These are phyloP conservation scores for Theobroma cacao DNA, from an alignment of 345 rosid species.

Conservation along the genomic window DNA sequence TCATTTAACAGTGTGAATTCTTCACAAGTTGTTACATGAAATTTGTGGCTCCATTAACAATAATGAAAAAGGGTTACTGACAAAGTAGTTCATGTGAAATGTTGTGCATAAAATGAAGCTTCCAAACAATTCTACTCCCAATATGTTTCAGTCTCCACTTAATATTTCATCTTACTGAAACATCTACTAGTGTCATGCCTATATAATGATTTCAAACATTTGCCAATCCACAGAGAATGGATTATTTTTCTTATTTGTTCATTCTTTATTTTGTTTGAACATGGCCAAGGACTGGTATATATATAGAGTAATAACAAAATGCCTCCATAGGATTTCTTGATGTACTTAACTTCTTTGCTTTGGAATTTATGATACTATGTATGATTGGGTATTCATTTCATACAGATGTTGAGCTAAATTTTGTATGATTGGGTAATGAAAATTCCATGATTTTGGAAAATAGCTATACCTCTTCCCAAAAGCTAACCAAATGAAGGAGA, in stretches of 20 bases:
- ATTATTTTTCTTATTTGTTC: not conserved
- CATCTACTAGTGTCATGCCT: not conserved
- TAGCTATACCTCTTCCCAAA: too few relatives aligned
- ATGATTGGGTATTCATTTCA: too few relatives aligned
- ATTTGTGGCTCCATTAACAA: slow-evolving; percentile 6
- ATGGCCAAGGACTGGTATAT: not conserved
- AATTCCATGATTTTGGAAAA: too few relatives aligned
- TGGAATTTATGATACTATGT: not conserved
- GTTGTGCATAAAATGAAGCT: not conserved
- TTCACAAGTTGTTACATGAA: slow-evolving; percentile 22
- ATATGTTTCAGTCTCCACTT: not conserved
- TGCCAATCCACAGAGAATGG: not conserved
- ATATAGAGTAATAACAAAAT: not conserved
- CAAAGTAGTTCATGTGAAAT: not conserved
- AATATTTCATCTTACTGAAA: not conserved
- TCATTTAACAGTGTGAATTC: slow-evolving; percentile 21
- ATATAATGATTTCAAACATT: not conserved
- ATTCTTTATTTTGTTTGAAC: too few relatives aligned
- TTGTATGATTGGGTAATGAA: too few relatives aligned
- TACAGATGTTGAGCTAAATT: too few relatives aligned
- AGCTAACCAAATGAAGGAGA: too few relatives aligned
- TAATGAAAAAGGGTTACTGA: not conserved
- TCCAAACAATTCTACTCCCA: not conserved
- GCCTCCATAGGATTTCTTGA: not conserved
- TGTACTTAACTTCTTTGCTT: not conserved